Evolutionary conservation across 2,329 filamentous ascomycete genomes (phyloP).

Genomic region (Coniochaeta pulveracea): DNA sequence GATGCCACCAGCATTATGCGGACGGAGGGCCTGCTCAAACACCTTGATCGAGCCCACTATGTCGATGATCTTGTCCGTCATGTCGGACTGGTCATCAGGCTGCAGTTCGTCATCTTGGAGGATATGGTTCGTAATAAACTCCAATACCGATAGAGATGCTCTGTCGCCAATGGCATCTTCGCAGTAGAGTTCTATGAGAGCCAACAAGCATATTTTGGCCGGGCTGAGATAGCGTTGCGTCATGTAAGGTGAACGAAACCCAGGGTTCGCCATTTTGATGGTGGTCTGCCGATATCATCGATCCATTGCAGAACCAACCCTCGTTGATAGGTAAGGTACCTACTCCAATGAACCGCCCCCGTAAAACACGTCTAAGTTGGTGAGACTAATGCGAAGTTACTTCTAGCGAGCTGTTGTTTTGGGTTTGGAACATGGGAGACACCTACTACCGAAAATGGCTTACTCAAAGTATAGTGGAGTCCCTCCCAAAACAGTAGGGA

Average conservation of each 20-base stretch:
- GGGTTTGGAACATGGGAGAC: no score
- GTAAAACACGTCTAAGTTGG: no score
- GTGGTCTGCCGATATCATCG: not conserved
- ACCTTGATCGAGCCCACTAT: slow-evolving; percentile 43
- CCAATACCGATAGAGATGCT: slow-evolving; percentile 27
- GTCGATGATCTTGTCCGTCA: slow-evolving; percentile 36
- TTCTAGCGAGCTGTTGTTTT: no score
- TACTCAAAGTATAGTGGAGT: no score
- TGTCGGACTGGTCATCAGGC: slow-evolving; percentile 28
- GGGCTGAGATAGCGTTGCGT: slow-evolving; percentile 66
- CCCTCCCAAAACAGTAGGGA: no score
- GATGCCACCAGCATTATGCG: slow-evolving; percentile 41
- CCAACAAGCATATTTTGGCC: slow-evolving; percentile 72
- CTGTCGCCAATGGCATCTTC: slow-evolving; percentile 41
- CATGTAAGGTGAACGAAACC: slow-evolving; percentile 8
- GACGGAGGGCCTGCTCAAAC: slow-evolving; percentile 46
- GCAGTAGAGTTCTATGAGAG: slow-evolving; percentile 71
- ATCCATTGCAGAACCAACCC: no score
- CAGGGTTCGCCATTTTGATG: slow-evolving; percentile 2
- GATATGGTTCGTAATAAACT: slow-evolving; percentile 33
- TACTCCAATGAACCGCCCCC: no score
- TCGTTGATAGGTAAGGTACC: no score
- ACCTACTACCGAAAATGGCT: no score
- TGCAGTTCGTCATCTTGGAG: slow-evolving; percentile 19
- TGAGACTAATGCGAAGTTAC: no score